These are phyloP conservation scores for Globisporangium cylindrosporum DNA, from an alignment of 352 stramenopile genomes.

Conservation along the genomic window DNA sequence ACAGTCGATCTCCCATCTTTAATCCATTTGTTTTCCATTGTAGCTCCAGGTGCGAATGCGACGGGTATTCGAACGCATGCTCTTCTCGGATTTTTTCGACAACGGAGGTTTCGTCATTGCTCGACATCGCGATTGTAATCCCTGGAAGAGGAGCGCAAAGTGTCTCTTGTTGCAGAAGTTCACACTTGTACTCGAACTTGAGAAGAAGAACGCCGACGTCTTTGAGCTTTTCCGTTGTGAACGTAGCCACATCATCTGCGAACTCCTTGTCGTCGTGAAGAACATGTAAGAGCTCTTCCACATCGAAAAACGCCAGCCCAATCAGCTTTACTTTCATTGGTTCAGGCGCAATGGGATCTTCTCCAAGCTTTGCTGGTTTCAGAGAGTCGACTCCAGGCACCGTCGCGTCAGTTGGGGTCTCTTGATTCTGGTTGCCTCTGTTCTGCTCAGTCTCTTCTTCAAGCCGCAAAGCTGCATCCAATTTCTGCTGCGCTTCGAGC, in stretches of 20 bases:
- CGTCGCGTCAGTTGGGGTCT: no score
- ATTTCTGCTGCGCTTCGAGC: constrained; percentile 11
- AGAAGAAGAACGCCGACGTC: constrained; percentile 40
- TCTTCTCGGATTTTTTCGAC: constrained; percentile 19
- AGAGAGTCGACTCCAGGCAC: not conserved
- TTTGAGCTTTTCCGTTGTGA: constrained; percentile 32
- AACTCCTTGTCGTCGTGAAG: constrained; percentile 41
- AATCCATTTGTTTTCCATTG: constrained; percentile 32
- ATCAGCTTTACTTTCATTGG: constrained; percentile 30
- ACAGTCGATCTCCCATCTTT: constrained; percentile 32
- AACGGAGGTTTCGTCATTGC: constrained; percentile 21
- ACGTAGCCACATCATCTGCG: constrained; percentile 38
- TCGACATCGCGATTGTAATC: constrained; percentile 31
- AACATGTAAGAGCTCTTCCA: constrained; percentile 37
- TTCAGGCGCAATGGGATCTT: not conserved
- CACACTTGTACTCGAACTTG: constrained; percentile 51
- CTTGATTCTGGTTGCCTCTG: not conserved
- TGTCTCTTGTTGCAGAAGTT: constrained; percentile 26
- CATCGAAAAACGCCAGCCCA: constrained; percentile 43
- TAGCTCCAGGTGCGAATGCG: constrained; percentile 34
- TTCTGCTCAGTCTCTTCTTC: not conserved
- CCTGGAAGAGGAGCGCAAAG: constrained; percentile 7
- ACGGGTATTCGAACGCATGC: constrained; percentile 36
- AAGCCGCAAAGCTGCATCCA: constrained; percentile 9
- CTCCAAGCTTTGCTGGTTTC: not conserved